phyloP scores from a whole-genome alignment of 2,329 filamentous ascomycete species.

The Apiospora malaysiana region DNA sequence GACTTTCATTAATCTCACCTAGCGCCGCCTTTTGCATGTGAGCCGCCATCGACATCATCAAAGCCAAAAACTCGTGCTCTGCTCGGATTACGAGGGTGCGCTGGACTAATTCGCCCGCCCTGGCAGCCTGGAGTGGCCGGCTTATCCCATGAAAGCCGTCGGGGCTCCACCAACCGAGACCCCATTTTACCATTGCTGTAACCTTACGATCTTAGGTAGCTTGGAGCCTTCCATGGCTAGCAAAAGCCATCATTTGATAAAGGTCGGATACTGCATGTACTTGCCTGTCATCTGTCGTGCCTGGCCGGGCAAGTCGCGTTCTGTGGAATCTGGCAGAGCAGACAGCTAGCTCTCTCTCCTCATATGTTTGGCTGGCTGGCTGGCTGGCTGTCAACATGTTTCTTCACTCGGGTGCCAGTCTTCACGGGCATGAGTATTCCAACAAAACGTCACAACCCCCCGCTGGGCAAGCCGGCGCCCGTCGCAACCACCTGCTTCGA shows the following conservation, averaged over 20 bases:
- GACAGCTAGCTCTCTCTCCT: not conserved
- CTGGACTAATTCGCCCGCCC: not conserved
- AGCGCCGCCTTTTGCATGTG: conserved; percentile 13
- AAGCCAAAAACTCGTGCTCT: not conserved
- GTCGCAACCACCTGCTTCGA: conserved; percentile 37
- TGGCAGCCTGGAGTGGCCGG: not conserved
- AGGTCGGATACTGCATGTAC: not conserved
- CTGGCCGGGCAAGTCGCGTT: conserved; percentile 9
- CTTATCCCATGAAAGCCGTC: not conserved
- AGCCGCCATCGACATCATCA: conserved; percentile 6
- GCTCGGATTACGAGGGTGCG: not conserved
- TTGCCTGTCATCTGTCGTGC: too few species aligned
- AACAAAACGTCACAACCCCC: conserved; percentile 39
- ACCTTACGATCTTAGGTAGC: too few species aligned
- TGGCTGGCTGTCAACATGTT: conserved; percentile 58
- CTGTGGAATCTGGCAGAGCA: not conserved
- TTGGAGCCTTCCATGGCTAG: not conserved
- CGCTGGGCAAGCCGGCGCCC: conserved; percentile 37
- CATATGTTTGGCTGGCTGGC: not conserved
- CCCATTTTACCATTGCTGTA: not conserved
- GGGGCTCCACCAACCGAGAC: not conserved
- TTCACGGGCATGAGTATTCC: conserved; percentile 67
- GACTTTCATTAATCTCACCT: conserved; percentile 11
- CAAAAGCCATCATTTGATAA: not conserved
- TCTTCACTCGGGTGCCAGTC: conserved; percentile 62